phyloP scores from a whole-genome alignment of 306 rosid species.

The Inga oerstediana region DNA sequence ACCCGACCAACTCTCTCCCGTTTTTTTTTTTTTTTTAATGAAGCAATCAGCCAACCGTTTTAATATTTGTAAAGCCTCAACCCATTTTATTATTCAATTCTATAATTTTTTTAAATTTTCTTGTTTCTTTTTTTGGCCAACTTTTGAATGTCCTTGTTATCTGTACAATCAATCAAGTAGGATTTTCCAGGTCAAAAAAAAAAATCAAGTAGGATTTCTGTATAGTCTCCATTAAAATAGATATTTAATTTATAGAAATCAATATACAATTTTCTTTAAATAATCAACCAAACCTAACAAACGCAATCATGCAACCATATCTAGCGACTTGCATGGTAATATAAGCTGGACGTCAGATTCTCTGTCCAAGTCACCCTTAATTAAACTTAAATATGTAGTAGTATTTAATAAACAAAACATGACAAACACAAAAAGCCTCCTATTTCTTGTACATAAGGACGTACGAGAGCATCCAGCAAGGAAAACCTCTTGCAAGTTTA shows the following conservation, averaged over 20 bases:
- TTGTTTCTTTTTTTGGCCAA: too few species aligned
- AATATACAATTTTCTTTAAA: too few species aligned
- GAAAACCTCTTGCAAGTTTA: neutral
- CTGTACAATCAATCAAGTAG: too few species aligned
- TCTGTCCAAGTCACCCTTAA: neutral
- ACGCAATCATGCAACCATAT: neutral
- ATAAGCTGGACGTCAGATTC: neutral
- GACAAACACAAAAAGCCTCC: neutral
- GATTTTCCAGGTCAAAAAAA: too few species aligned
- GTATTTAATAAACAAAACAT: neutral
- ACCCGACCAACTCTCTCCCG: neutral
- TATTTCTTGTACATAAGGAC: neutral
- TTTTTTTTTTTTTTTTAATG: neutral
- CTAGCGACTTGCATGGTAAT: neutral
- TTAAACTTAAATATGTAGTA: neutral
- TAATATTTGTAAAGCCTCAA: too few species aligned
- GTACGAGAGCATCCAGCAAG: neutral
- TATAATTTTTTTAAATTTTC: too few species aligned
- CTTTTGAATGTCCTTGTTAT: too few species aligned
- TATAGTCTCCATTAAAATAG: too few species aligned
- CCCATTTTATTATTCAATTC: too few species aligned
- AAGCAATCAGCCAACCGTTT: neutral
- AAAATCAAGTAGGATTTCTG: too few species aligned
- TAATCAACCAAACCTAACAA: too few species aligned
- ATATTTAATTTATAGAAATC: too few species aligned